Base-by-base conservation (phyloP, 2,329 filamentous ascomycete genomes). In the Beauveria scarabaeidicola region DNA sequence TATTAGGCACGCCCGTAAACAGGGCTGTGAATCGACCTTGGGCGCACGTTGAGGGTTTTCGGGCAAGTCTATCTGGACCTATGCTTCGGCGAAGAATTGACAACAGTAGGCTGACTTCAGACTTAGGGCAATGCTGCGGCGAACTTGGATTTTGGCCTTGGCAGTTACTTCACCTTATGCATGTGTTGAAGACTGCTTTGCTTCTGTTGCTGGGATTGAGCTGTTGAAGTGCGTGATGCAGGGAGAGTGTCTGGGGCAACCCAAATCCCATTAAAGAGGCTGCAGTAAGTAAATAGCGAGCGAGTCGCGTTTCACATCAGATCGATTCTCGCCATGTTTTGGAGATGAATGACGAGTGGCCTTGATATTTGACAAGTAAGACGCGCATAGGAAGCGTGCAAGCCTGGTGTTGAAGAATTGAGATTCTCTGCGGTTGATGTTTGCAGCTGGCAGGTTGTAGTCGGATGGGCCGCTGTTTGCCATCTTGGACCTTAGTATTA, bases 211-310 rank as follows among this genome's bases (percentile, higher is more conserved):
- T 36, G 19, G 4, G 29, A 36, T 36, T 36, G 32, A 36, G 32
- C 32, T 36, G 32, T 36, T 7, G 25, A 25, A n/a, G 25, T 23
- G 36, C 25, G n/a, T 38, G 43, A 38, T 41, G 32, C 29, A 50
- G 54, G 54, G 54, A 57, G 44, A 48, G 43, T 21, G 52, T 41
- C 40, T 57, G 54, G 54, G 54, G 54, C 54, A 15, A 38, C 11
- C 29, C 19, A 15, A 10, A 55, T 55, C 54, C 54, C 15, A 40
- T 29, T 15, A 23, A 32, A 40, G 41, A n/a, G 32, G 21, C 32
- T 52, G 50, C 10, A 40, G n/a, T 23, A 25, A 13, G 15, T 17
- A 27, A 36, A 15, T 19, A 17, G 25, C n/a, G 32, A 43, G 29
- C 44, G 29, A 57, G 11, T 15, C 38, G 17, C 25, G 44, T 48